A percentile compares a stretch with the other conserved stretches of the same genome.
phyloP scores from a whole-genome alignment of 768 basidiomycete genomes.

The Agrocybe chaxingu region DNA sequence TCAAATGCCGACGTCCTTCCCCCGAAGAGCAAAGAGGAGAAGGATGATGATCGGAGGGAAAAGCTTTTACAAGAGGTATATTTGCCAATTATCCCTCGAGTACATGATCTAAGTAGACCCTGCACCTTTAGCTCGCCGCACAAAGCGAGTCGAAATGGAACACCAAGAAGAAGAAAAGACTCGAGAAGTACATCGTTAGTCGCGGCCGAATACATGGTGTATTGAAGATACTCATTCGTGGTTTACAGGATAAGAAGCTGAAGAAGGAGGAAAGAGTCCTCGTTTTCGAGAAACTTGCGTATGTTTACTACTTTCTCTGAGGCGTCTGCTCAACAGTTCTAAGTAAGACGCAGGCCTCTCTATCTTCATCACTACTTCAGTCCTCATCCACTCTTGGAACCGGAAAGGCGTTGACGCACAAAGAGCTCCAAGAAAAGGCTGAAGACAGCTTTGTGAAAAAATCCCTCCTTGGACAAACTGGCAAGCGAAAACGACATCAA shows the following conservation, averaged over 20 bases:
- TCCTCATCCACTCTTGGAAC: conserved; percentile 86
- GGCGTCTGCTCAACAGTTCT: conserved; percentile 21
- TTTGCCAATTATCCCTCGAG: neutral
- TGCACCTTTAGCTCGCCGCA: conserved; percentile 33
- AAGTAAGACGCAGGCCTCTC: conserved; percentile 75
- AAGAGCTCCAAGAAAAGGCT: conserved; percentile 51
- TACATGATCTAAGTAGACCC: too few relatives aligned
- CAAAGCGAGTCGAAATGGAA: conserved; percentile 73
- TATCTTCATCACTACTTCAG: conserved; percentile 59
- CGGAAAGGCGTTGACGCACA: conserved; percentile 58
- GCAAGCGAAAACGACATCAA: conserved; percentile 47
- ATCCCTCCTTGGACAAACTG: conserved; percentile 42
- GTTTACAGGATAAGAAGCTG: conserved; percentile 78
- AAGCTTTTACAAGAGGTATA: conserved; percentile 60
- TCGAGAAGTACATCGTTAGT: conserved; percentile 91
- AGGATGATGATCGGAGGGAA: conserved; percentile 56
- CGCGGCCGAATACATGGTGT: neutral
- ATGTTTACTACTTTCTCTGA: conserved; percentile 24
- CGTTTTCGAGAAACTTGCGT: conserved; percentile 83
- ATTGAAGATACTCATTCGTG: neutral
- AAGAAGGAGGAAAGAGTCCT: conserved; percentile 82
- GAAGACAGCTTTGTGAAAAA: conserved; percentile 61
- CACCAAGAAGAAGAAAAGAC: conserved; percentile 80
- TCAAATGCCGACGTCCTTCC: conserved; percentile 57
- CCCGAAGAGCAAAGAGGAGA: conserved; percentile 59